A percentile compares a stretch with the other conserved stretches of the same genome.
Evolutionary conservation across 192 early-diverging fungal genomes (phyloP).

Genomic region (Backusella morwellensis): DNA sequence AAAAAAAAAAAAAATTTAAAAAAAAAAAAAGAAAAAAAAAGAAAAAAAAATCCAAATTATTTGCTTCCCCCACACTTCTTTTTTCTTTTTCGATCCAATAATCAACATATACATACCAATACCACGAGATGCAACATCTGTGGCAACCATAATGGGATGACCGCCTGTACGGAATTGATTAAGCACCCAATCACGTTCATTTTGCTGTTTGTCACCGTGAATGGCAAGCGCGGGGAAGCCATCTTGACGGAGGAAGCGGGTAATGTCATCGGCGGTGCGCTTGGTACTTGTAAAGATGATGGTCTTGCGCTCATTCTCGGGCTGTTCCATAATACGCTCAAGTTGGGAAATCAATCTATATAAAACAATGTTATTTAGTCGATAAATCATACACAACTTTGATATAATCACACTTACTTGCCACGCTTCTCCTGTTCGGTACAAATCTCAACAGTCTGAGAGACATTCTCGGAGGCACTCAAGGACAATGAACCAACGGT

Average conservation of each 20-base stretch:
- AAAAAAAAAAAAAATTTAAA: not conserved
- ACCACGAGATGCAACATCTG: constrained; percentile 97
- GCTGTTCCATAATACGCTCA: constrained; percentile 79
- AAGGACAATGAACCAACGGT: constrained; percentile 94
- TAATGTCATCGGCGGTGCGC: constrained; percentile 88
- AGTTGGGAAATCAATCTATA: constrained; percentile 70
- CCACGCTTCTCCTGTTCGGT: constrained; percentile 82
- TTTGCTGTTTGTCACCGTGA: constrained; percentile 96
- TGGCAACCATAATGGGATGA: constrained; percentile 94
- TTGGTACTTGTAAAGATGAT: constrained; percentile 96
- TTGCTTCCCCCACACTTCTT: not conserved
- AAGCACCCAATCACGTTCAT: constrained; percentile 96
- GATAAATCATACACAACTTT: too few species aligned
- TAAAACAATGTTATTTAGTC: not conserved
- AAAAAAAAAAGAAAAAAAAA: not conserved
- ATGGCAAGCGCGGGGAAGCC: constrained; percentile 92
- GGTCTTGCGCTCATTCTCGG: constrained; percentile 76
- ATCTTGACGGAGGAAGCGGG: constrained; percentile 83
- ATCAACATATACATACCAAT: constrained; percentile 67
- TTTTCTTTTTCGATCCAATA: not conserved
- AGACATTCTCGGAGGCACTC: constrained; percentile 90
- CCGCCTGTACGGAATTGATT: constrained; percentile 86
- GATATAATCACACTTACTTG: constrained; percentile 45
- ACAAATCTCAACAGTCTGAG: constrained; percentile 90
- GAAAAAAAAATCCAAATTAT: not conserved